Percentiles rank a stretch among this genome's conserved stretches.
These are phyloP conservation scores for Aegilops umbellulata DNA, from an alignment of 176 grass and related monocot species.

Conservation along the genomic window DNA sequence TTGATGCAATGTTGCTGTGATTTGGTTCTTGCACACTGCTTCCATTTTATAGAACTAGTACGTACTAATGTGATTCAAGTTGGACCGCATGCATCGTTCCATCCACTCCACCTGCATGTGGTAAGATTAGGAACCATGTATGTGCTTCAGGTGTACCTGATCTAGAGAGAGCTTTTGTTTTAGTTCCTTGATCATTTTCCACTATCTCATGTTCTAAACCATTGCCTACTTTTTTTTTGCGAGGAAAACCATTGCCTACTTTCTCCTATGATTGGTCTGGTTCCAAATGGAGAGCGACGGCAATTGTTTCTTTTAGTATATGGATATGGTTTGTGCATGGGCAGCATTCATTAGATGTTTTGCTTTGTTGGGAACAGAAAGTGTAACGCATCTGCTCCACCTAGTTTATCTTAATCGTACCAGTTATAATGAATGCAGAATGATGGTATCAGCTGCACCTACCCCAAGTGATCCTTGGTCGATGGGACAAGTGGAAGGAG, in stretches of 20 bases:
- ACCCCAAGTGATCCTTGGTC: constrained; percentile 29
- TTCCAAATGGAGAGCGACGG: not conserved
- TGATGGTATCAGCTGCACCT: constrained; percentile 19
- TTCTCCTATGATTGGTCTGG: constrained; percentile 25
- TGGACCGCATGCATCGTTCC: constrained; percentile 12
- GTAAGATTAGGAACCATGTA: constrained; percentile 24
- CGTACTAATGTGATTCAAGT: not conserved
- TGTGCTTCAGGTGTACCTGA: constrained; percentile 53
- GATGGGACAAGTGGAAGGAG: not conserved
- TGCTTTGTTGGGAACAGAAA: constrained; percentile 4
- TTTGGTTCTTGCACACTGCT: not conserved
- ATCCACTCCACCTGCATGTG: constrained; percentile 31
- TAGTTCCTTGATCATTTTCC: not conserved
- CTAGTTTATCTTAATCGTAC: not conserved
- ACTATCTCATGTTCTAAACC: not conserved
- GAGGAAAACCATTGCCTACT: not conserved
- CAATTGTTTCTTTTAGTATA: not conserved
- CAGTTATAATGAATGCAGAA: not conserved
- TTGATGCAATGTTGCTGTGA: not conserved
- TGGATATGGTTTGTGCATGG: no score
- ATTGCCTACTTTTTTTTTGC: not conserved
- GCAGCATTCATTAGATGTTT: not conserved
- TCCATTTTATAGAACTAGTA: constrained; percentile 32
- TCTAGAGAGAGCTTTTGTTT: not conserved
- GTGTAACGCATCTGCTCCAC: constrained; percentile 10